Evolutionary conservation across 208 protist genomes (phyloP).

Genomic region (Wallacemonas collosoma): DNA sequence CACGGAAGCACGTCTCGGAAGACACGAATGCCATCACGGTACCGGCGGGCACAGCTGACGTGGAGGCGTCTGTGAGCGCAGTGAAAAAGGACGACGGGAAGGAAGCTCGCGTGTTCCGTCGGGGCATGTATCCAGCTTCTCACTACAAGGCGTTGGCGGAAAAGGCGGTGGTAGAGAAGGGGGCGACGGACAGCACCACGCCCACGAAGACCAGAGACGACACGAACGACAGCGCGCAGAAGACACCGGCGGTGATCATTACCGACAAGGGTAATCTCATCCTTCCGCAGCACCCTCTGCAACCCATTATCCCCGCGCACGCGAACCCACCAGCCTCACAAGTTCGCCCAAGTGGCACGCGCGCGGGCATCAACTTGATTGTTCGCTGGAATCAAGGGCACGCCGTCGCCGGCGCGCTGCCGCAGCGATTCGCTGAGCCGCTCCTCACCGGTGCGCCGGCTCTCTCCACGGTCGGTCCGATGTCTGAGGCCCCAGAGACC

Average conservation of each 20-base stretch:
- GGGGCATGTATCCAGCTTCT: not conserved
- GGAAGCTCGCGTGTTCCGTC: not conserved
- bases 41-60: not conserved
- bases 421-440: too few relatives aligned
- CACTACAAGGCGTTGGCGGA: not conserved
- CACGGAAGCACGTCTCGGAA: not conserved
- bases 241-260: conserved; percentile 1
- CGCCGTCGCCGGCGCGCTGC: not conserved
- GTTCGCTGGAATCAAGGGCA: not conserved
- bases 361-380: not conserved
- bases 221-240: too few relatives aligned
- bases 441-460: too few relatives aligned
- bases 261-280: conserved; percentile 4
- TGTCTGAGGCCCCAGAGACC: too few relatives aligned
- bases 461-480: too few relatives aligned
- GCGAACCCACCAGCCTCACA: not conserved
- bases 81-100: not conserved
- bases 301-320: not conserved
- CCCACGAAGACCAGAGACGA: too few relatives aligned
- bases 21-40: too few relatives aligned
- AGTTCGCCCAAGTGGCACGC: not conserved
- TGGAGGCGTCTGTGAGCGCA: not conserved
- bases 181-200: not conserved
- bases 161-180: not conserved
- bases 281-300: conserved; percentile 12